These are phyloP conservation scores for Fraxinus dipetala DNA, from an alignment of 305 asterid species.

Conservation along the genomic window DNA sequence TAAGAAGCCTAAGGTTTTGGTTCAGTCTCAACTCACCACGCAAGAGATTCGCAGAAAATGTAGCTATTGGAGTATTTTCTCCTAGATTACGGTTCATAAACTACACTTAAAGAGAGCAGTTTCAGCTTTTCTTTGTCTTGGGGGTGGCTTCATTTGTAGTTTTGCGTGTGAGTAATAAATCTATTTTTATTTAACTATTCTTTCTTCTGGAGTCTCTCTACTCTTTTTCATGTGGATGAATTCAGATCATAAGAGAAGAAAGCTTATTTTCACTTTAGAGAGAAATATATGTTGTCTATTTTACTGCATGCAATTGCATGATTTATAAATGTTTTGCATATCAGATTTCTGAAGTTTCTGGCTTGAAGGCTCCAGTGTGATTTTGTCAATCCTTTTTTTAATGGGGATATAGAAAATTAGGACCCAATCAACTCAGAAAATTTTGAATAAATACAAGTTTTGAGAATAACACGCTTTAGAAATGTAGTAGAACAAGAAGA, in stretches of 20 bases:
- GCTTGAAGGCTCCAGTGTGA: neutral
- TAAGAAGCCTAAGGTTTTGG: conserved; percentile 16
- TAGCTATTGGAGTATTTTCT: conserved; percentile 26
- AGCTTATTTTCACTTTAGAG: neutral
- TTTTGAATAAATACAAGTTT: neutral
- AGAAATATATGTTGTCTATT: neutral
- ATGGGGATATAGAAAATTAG: neutral
- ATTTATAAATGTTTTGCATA: neutral
- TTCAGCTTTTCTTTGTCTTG: conserved; percentile 22
- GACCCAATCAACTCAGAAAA: neutral
- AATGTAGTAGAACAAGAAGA: neutral
- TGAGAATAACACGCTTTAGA: no score
- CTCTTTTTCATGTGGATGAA: neutral
- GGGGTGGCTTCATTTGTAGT: conserved; percentile 33
- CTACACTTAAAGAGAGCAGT: conserved; percentile 40
- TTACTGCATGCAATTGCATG: neutral
- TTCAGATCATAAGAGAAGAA: neutral
- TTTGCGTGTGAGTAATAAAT: conserved; percentile 38
- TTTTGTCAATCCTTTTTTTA: no score
- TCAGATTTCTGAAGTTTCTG: neutral
- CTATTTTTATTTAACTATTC: conserved; percentile 3
- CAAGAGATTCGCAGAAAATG: conserved; percentile 16
- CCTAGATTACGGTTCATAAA: conserved; percentile 29
- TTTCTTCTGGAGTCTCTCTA: neutral
- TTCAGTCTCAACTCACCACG: neutral